Evolutionary conservation across 1,139 yeast species (phyloP), one percentile per base, ranked within the genome.

Genomic region (Zhuliangozyma blackwelliae): DNA sequence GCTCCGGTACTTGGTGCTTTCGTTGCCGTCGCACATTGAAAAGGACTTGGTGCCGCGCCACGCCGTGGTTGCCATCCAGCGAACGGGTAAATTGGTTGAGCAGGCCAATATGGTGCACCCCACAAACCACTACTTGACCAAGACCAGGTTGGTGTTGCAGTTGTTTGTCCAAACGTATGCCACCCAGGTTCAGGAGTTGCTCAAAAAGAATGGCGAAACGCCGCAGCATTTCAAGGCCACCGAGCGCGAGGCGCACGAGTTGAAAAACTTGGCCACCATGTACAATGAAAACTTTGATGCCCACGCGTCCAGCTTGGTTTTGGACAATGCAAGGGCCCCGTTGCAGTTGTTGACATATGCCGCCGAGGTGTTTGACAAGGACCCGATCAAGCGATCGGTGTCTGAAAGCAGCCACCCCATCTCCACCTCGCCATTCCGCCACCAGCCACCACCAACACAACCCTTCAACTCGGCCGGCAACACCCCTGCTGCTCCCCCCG

Each of bases 81-180:
- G 58, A 27, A 62, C 78, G 9, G 64, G 71, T 33, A 56, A 56
- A n/a, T 57, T 63, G 21, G 54, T 76, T 16, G 65, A 65, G 35
- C 53, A 54, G 11, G 61, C 75, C 1, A 57, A 69, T 8, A 43
- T 47, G 26, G 45, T 48, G 25, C 69, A 68, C 48, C 73, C 77
- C 2, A 61, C 63, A 34, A 79, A 79, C 52, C 68, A 67, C 46
- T 68, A 72, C 36, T 54, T 79, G 39, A 68, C 68, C 47, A 80
- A 79, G 50, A 65, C 75, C 43, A 63, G 75, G 37, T 63, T 79
- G 36, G 78, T 79, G 30, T 55, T 79, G 26, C 76, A 77, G 25
- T 56, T 80, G 31, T 80, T 79, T 45, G 65, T 76, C 21, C 83
- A 78, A 47, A 79, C 84, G 0, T 80, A 79, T 51, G 70, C 75